A percentile compares a stretch with the other conserved stretches of the same genome.
Evolutionary conservation across 1,139 yeast genomes (phyloP).

Genomic region (Hyphopichia khmerensis): DNA sequence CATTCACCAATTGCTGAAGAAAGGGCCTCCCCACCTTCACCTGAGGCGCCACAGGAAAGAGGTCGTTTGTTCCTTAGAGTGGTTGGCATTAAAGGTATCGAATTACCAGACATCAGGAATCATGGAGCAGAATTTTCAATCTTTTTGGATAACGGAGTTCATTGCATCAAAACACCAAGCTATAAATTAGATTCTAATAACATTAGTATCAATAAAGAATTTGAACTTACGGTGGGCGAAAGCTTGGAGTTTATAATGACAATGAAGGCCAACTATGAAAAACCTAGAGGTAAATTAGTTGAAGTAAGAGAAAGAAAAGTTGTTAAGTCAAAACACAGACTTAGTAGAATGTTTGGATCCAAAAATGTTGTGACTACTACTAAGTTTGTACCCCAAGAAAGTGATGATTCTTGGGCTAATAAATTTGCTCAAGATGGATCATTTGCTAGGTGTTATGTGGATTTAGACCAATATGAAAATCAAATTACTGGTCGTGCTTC

Average conservation of each 20-base stretch:
- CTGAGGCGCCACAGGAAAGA: slow-evolving; percentile 39
- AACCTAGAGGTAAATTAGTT: slow-evolving; percentile 52
- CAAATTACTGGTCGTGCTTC: slow-evolving; percentile 54
- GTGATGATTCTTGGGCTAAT: slow-evolving; percentile 54
- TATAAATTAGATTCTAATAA: slow-evolving; percentile 42
- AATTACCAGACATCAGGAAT: slow-evolving; percentile 52
- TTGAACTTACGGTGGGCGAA: slow-evolving; percentile 73
- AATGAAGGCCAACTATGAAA: slow-evolving; percentile 61
- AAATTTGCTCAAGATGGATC: slow-evolving; percentile 83
- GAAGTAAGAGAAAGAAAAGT: slow-evolving; percentile 57
- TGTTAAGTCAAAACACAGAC: slow-evolving; percentile 44
- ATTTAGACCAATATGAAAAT: slow-evolving; percentile 58
- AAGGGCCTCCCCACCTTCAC: not conserved
- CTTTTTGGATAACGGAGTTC: slow-evolving; percentile 86
- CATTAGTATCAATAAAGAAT: slow-evolving; percentile 69
- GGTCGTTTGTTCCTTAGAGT: slow-evolving; percentile 76
- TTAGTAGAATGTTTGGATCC: slow-evolving; percentile 49
- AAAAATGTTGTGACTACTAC: slow-evolving; percentile 54
- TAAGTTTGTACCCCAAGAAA: slow-evolving; percentile 51
- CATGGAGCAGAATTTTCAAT: slow-evolving; percentile 67
- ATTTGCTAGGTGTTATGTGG: slow-evolving; percentile 73
- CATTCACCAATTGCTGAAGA: not conserved
- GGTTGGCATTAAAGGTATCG: slow-evolving; percentile 55
- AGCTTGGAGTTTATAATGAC: slow-evolving; percentile 72
- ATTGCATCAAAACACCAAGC: slow-evolving; percentile 75